Evolutionary conservation across 192 early-diverging fungal genomes (phyloP), one percentile per base, ranked within the genome.

Genomic region (Linnemannia exigua): DNA sequence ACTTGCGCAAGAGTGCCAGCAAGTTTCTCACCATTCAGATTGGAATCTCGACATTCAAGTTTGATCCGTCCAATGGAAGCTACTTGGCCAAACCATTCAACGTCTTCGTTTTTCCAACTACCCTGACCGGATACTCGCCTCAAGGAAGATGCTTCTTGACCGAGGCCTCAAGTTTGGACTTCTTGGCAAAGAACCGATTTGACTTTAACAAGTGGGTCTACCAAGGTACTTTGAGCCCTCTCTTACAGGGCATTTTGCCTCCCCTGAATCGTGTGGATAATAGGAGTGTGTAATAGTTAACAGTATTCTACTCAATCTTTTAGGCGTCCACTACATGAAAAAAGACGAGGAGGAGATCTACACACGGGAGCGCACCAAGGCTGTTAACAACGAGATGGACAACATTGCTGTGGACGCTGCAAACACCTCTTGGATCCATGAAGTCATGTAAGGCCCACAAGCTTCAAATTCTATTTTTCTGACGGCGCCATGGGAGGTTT

Each of bases 191-290:
- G 8, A 94, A 94, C 85, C 86, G 91, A 1, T 98, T 99, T 87
- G 95, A 98, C 79, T 97, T 99, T 70, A 97, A 98, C 89, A 96
- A 97, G 76, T 95, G 96, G 90, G 90, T 97, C 44, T 88, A 89
- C 37, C 79, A 90, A 73, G 96, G 97, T 70, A 94, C 35, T 8
- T 5, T 6, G 52, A 0, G 5, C 3, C 48, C 22, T 70, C 48
- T 31, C 28, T 2, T 2, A 50, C 70, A 22, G 28, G 5, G 33
- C 19, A n/a, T 22, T 3, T 12, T 63, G 25, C 15, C 12, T 14
- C n/a, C 12, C 11, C 38, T 44, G n/a, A 28, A 12, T 31, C 11
- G 12, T 46, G 36, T 28, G n/a, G 12, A 5, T 19, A 2, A 6
- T 47, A 15, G 16, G 15, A 4, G 17, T 17, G n/a, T 15, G 0